Evolutionary conservation across 495 filamentous ascomycete species (phyloP).

Genomic region (Aspergillus campestris): DNA sequence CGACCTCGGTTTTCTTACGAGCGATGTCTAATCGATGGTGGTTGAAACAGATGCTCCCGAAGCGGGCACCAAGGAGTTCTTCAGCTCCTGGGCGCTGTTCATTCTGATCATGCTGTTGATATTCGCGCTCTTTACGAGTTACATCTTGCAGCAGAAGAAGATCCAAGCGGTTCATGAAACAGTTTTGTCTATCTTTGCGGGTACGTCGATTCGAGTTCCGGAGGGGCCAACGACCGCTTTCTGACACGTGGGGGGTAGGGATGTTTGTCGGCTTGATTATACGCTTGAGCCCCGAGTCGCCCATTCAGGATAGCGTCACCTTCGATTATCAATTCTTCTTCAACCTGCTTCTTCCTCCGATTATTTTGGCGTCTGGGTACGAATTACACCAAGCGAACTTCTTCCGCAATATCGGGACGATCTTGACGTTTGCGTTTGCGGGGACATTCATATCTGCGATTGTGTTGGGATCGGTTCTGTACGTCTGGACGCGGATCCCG

Average conservation of each 20-base stretch:
- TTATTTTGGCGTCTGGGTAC: constrained; percentile 95
- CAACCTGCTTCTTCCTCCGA: constrained; percentile 93
- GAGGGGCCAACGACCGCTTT: not conserved
- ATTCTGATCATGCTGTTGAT: constrained; percentile 92
- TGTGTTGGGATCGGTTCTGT: constrained; percentile 80
- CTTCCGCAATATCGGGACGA: constrained; percentile 96
- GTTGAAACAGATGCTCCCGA: constrained; percentile 43
- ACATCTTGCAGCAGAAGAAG: constrained; percentile 87
- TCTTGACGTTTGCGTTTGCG: constrained; percentile 96
- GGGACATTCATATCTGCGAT: constrained; percentile 96
- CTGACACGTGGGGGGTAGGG: constrained; percentile 41
- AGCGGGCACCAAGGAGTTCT: constrained; percentile 76
- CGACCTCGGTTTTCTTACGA: not conserved
- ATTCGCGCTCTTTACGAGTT: constrained; percentile 91
- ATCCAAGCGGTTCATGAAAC: constrained; percentile 98
- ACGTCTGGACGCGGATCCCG: constrained; percentile 78
- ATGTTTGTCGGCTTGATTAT: constrained; percentile 94
- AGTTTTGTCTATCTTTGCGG: constrained; percentile 94
- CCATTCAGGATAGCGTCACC: constrained; percentile 78
- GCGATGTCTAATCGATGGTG: not conserved
- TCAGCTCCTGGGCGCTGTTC: constrained; percentile 92
- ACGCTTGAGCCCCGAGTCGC: constrained; percentile 65
- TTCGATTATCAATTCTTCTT: constrained; percentile 99
- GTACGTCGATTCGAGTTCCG: constrained; percentile 40
- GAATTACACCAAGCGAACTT: constrained; percentile 97